Conservation (phyloP, 2,329 filamentous ascomycete species). For the Podosphaera xanthii region DNA sequence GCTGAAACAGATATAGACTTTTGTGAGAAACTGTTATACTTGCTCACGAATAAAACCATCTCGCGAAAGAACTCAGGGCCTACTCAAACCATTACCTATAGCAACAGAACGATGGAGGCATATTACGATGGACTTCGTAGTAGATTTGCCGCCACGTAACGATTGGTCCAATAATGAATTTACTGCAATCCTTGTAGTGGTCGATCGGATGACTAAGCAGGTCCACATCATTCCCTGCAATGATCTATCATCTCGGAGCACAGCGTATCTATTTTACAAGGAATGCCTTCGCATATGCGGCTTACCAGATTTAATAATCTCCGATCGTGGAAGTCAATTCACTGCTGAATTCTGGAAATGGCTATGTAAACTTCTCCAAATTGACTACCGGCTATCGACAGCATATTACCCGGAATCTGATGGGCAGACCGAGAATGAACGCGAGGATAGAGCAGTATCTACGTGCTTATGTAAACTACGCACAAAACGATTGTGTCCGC, state of each 20-base stretch:
- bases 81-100: neutral
- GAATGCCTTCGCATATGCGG: neutral
- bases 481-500: neutral
- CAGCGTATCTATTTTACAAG: neutral
- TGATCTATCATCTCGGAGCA: neutral
- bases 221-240: neutral
- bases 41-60: neutral
- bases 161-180: neutral
- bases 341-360: conserved; percentile 3
- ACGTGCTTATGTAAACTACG: neutral
- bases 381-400: neutral
- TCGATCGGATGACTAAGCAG: neutral
- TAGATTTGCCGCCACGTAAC: neutral
- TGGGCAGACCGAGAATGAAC: neutral
- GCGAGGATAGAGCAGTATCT: neutral
- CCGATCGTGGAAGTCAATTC: conserved; percentile 6
- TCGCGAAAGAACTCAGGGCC: neutral
- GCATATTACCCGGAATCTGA: neutral
- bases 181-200: neutral
- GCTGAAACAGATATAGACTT: neutral
- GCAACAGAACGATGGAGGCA: neutral
- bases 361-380: too few relatives aligned
- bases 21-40: neutral
- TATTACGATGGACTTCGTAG: neutral
- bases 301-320: conserved; percentile 3